Evolutionary conservation across 371 early-diverging fungal species (phyloP), one percentile per base, ranked within the genome.

Genomic region (Mortierella polycephala): DNA sequence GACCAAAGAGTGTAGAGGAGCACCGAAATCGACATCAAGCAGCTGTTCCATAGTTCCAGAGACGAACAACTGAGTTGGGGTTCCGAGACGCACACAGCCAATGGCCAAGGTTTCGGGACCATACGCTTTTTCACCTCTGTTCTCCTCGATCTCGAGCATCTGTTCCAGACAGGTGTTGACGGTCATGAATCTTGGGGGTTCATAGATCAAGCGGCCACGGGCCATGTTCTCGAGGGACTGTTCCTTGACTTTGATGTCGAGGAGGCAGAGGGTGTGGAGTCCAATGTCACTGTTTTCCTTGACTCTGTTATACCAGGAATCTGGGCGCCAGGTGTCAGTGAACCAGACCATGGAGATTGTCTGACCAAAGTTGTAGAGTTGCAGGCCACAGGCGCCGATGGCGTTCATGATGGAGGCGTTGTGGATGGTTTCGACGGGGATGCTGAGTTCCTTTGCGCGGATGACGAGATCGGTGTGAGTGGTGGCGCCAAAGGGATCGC

Each of bases 351-450:
- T 95, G n/a, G 99, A 98, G 50, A 99, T 94, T 10, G 99, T 97
- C 83, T 95, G 95, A 30, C 99, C 99, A 89, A 98, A 99, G 84
- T 93, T 95, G 86, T 99, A 99, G 50, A 99, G 90, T 82, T 98
- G 99, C 64, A 99, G 88, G 11, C 99, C 99, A 69, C 96, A 96
- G 67, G 95, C 95, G 39, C 99, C 99, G 50, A 98, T 90, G 6
- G 99, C 99, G 83, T 98, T 99, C 94, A 99, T 95, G 81, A 99
- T 99, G 30, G 98, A 98, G 39, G 99, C 97, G 82, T 99, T 99
- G 85, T 99, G 99, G 61, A 99, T 95, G 20, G 94, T 89, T 57
- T 92, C 87, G 39, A 96, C 95, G 13, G 90, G 88, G 71, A 99
- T 95, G 40, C 82, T 79, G 54, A 91, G 86, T 74, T 99, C 96